Evolutionary conservation across 768 basidiomycete genomes (phyloP).

Genomic region (Suillus occidentalis): DNA sequence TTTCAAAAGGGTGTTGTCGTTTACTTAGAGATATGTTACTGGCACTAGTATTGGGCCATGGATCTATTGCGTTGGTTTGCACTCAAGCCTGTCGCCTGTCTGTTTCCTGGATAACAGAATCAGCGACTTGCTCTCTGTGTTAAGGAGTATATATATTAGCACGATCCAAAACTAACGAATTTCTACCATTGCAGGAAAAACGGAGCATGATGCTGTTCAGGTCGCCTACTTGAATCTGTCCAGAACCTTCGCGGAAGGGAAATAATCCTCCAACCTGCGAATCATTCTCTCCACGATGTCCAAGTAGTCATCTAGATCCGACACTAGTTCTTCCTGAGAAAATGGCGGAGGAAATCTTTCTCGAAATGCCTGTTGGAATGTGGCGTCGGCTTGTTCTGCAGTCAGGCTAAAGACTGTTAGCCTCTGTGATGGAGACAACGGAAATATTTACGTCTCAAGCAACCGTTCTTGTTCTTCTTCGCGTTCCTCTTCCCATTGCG

Average conservation of each 20-base stretch:
- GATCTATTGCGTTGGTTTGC: not conserved
- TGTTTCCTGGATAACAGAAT: not conserved
- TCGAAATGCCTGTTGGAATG: constrained; percentile 26
- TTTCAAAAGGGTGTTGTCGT: not conserved
- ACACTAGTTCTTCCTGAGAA: constrained; percentile 11
- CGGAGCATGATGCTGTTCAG: not conserved
- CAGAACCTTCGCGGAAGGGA: constrained; percentile 7
- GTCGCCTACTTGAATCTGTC: not conserved
- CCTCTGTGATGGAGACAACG: not conserved
- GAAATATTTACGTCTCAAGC: not conserved
- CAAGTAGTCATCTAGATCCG: constrained; percentile 26
- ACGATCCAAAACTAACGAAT: not conserved
- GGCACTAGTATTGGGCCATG: not conserved
- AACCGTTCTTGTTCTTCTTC: constrained; percentile 16
- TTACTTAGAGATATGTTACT: not conserved
- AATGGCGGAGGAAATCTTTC: constrained; percentile 20
- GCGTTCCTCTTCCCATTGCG: constrained; percentile 23
- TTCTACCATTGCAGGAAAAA: not conserved
- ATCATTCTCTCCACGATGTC: constrained; percentile 28
- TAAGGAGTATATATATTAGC: not conserved
- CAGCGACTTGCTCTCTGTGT: not conserved
- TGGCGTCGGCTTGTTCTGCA: constrained; percentile 12
- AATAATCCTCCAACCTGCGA: constrained; percentile 25
- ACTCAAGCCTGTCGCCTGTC: not conserved
- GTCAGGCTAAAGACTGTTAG: constrained; percentile 12